These are phyloP conservation scores for Aspergillus affinis DNA, from an alignment of 495 filamentous ascomycete species.

Conservation along the genomic window DNA sequence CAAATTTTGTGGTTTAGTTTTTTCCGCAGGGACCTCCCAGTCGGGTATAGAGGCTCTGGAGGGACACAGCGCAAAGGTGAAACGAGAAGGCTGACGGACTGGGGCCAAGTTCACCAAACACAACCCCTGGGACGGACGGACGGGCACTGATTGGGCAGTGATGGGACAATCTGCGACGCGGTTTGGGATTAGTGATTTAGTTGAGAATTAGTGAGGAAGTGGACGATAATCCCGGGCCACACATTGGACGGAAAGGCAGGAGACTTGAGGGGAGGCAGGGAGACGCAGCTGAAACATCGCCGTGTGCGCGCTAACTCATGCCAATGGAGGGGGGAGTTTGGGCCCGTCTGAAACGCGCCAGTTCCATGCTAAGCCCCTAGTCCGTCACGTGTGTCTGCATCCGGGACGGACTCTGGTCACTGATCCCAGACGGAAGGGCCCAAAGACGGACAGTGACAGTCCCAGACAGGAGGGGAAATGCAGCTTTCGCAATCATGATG, in stretches of 20 bases:
- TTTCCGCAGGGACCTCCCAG: conserved; percentile 18
- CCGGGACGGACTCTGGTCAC: no score
- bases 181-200: background rate
- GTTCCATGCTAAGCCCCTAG: conserved; percentile 13
- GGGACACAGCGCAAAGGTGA: conserved; percentile 16
- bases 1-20: conserved; percentile 9
- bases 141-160: conserved; percentile 6
- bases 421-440: no score
- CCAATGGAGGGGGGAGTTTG: conserved; percentile 13
- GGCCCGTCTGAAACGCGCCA: conserved; percentile 21
- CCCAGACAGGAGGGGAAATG: no score
- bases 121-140: conserved; percentile 19
- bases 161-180: conserved; percentile 1
- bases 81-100: conserved; percentile 21
- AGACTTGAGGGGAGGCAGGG: background rate
- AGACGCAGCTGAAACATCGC: conserved; percentile 21
- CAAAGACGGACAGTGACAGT: no score
- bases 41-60: conserved; percentile 16
- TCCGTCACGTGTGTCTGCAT: conserved; percentile 10
- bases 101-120: conserved; percentile 20
- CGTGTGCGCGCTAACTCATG: conserved; percentile 20
- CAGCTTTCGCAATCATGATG: no score
- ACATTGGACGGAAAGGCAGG: background rate
- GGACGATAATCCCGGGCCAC: background rate
- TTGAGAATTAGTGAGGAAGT: no score